Base-by-base conservation (phyloP, 2,329 filamentous ascomycete genomes). In the Trichocomaceae sp. region DNA sequence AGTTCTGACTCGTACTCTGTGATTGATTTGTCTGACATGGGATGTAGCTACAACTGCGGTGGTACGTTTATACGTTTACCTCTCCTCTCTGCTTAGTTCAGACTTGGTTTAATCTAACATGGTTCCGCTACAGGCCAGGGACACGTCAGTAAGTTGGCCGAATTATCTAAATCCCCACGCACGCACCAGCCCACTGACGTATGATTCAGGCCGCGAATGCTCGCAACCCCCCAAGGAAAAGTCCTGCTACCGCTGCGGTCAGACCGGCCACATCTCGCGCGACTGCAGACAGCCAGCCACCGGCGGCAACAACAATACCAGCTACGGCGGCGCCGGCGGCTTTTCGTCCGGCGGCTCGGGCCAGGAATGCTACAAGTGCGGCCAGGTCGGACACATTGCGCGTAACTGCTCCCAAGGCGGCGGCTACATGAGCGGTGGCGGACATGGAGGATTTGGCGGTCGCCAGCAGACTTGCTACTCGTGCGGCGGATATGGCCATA, bases 341-440 rank as follows among this genome's bases (percentile, higher is more conserved):
- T 56, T 49, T 44, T 45, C 49, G 8, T 31, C 44, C 10, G 54
- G 54, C 5, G 44, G 49, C 37, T 13, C 42, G 60, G 68, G 79
- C 65, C 75, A 86, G 63, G 87, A 95, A 77, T 96, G 90, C 84
- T 96, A 96, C 85, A 96, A 96, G 86, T 99, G 93, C 77, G 91
- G 91, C 60, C 88, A 96, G 79, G 82, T 90, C 63, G 93, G 93
- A 58, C 93, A 97, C 82, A 96, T 97, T 73, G 92, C 93, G 65
- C 90, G 81, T 65, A 81, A 79, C 67, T 79, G 77, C 66, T 74
- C 77, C 58, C 78, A 78, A 64, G 71, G 76, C 63, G 76, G 77
- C 63, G 75, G 76, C 62, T 71, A 69, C 63, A 75, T 75, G 61
- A 73, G 77, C 60, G 77, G 77, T 62, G 75, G 77, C 62, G 75